Conservation (phyloP, 441 rosid genomes). For the Euphorbia celastroides region DNA sequence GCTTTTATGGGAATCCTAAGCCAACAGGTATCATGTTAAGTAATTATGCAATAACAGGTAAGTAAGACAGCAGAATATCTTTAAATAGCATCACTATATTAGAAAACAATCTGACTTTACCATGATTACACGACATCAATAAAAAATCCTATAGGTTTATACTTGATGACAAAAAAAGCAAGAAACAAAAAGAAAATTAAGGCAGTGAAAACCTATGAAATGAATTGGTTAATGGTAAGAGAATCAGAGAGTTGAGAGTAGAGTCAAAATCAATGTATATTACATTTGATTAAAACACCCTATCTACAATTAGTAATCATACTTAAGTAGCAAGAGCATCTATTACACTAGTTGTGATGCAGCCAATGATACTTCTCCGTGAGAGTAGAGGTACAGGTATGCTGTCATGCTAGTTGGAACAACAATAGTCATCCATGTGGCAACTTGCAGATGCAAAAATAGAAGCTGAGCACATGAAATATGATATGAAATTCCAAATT, state of each 20-base stretch:
- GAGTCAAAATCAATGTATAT: conserved; percentile 4
- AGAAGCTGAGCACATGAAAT: conserved; percentile 4
- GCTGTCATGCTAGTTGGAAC: conserved; percentile 94
- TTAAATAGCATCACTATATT: background rate
- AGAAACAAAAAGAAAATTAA: background rate
- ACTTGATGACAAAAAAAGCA: background rate
- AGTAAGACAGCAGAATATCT: background rate
- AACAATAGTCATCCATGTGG: conserved; percentile 87
- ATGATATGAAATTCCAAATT: background rate
- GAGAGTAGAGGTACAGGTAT: conserved; percentile 89
- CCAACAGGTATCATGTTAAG: background rate
- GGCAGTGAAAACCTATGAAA: background rate
- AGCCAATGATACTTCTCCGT: conserved; percentile 89
- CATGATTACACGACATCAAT: background rate
- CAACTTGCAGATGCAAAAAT: conserved; percentile 54
- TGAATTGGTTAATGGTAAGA: background rate
- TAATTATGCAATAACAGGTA: background rate
- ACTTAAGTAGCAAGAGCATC: conserved; percentile 47
- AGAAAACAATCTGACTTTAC: background rate
- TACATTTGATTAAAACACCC: background rate
- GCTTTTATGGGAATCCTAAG: background rate
- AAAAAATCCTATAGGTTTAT: too few species aligned
- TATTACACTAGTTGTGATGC: conserved; percentile 99
- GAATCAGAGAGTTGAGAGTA: background rate
- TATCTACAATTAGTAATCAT: conserved; percentile 24